phyloP scores from a whole-genome alignment of 345 rosid genomes.

The Brassica rapa region DNA sequence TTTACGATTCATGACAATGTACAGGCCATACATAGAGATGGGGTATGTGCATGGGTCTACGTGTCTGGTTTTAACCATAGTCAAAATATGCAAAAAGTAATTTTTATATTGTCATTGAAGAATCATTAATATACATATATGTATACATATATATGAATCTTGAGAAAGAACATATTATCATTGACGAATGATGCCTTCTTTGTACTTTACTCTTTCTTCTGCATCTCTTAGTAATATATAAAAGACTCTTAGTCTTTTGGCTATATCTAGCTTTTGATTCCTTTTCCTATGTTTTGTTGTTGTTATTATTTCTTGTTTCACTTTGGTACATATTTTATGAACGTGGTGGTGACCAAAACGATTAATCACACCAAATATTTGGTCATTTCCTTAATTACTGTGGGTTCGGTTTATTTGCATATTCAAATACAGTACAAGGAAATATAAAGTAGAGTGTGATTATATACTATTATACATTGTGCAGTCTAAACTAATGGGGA shows the following conservation, averaged over 20 bases:
- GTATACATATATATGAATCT: not conserved
- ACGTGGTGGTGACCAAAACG: conserved; percentile 4
- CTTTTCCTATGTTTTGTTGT: not conserved
- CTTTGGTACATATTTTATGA: conserved; percentile 3
- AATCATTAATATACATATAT: conserved; percentile 29
- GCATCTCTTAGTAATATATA: conserved; percentile 23
- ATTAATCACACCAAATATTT: conserved; percentile 14
- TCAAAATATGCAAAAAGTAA: conserved; percentile 13
- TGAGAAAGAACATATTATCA: conserved; percentile 30
- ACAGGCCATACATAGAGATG: conserved; percentile 39
- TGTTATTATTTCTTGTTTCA: conserved; percentile 13
- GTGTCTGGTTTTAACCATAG: conserved; percentile 32
- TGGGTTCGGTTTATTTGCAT: conserved; percentile 19
- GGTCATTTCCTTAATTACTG: conserved; percentile 15
- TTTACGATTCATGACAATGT: conserved; percentile 43
- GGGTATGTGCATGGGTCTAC: conserved; percentile 42
- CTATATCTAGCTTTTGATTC: conserved; percentile 38
- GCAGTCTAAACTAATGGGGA: not conserved
- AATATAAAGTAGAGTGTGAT: not conserved
- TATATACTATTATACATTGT: not conserved
- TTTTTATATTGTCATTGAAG: conserved; percentile 17
- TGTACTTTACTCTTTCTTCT: conserved; percentile 39
- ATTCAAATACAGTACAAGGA: not conserved
- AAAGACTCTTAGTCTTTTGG: conserved; percentile 32
- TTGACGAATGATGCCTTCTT: conserved; percentile 41